Evolutionary conservation across 768 basidiomycete genomes (phyloP).

Genomic region (Phlebiopsis flavidoalba): DNA sequence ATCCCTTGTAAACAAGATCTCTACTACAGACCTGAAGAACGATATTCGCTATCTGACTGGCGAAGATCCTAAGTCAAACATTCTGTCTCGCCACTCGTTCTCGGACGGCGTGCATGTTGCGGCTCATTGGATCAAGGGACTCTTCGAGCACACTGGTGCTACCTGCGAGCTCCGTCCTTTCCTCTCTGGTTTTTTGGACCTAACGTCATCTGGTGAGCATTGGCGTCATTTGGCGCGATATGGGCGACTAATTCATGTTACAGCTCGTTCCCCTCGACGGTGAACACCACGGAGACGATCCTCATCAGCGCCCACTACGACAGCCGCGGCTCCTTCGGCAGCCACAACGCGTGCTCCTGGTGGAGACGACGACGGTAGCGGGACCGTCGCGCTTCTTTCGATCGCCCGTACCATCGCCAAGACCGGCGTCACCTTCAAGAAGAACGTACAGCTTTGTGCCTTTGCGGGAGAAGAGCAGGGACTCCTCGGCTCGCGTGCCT

Average conservation of each 20-base stretch:
- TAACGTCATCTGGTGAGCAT: slow-evolving; percentile 74
- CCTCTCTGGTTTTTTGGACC: slow-evolving; percentile 72
- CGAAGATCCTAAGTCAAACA: slow-evolving; percentile 68
- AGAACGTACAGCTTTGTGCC: slow-evolving; percentile 73
- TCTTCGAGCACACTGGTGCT: slow-evolving; percentile 73
- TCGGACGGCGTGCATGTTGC: slow-evolving; percentile 58
- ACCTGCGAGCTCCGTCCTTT: slow-evolving; percentile 64
- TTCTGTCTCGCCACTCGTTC: slow-evolving; percentile 82
- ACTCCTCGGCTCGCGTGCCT: slow-evolving; percentile 68
- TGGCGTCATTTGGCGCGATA: not conserved
- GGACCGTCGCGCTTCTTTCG: slow-evolving; percentile 67
- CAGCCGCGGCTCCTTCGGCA: slow-evolving; percentile 85
- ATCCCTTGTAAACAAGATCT: slow-evolving; percentile 63
- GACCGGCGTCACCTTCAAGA: slow-evolving; percentile 62
- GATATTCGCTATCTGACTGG: slow-evolving; percentile 84
- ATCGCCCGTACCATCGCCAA: slow-evolving; percentile 74
- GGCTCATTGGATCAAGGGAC: slow-evolving; percentile 68
- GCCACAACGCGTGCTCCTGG: slow-evolving; percentile 60
- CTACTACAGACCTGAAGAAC: slow-evolving; percentile 55
- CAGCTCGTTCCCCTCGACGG: slow-evolving; percentile 55
- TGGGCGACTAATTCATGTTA: not conserved
- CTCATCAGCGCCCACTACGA: slow-evolving; percentile 88
- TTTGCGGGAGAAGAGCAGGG: slow-evolving; percentile 96
- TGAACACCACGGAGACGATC: slow-evolving; percentile 56
- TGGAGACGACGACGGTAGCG: slow-evolving; percentile 60